Conservation (phyloP, 257 asterid genomes). For the Solanum chiquidenum region DNA sequence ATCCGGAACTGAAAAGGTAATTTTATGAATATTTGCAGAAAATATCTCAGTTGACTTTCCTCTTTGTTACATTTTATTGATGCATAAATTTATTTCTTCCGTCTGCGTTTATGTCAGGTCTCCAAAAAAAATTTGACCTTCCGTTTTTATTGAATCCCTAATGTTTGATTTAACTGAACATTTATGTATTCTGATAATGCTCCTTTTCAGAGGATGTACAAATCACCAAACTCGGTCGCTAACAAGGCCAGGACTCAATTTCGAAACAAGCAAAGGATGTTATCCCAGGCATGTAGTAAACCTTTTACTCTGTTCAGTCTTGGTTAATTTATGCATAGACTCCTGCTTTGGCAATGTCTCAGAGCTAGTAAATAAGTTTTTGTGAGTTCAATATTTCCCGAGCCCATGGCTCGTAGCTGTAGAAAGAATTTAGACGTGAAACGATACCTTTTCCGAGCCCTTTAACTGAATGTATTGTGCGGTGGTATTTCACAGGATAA, state of each 20-base stretch:
- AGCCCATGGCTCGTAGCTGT: not conserved
- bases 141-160: not conserved
- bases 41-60: not conserved
- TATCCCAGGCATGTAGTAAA: constrained; percentile 45
- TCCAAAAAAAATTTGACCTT: not conserved
- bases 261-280: constrained; percentile 63
- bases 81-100: not conserved
- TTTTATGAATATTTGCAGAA: not conserved
- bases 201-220: constrained; percentile 54
- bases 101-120: not conserved
- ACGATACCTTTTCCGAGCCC: not conserved
- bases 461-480: not conserved
- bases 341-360: not conserved
- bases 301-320: not conserved
- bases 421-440: not conserved
- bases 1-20: constrained; percentile 62
- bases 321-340: not conserved
- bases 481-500: constrained; percentile 37
- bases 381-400: not conserved
- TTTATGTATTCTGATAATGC: not conserved
- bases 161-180: not conserved
- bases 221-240: constrained; percentile 66
- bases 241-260: constrained; percentile 78
- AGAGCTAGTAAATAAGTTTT: not conserved
- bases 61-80: not conserved